Conservation (phyloP, 306 rosid genomes). For the Begonia masoniana region DNA sequence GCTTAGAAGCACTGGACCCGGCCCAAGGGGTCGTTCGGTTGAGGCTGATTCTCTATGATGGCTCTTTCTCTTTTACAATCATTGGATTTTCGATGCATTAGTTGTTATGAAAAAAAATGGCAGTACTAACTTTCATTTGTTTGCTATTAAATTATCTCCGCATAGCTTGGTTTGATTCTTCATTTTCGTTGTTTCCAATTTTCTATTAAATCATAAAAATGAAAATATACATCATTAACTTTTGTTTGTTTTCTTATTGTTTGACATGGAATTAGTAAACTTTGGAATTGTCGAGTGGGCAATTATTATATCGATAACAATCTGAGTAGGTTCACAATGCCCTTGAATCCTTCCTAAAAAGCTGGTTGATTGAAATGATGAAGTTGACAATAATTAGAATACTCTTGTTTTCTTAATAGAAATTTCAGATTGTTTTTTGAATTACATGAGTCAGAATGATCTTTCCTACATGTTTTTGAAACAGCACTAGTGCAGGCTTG, state of each 20-base stretch:
- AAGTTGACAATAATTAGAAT: no score
- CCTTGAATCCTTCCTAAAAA: not conserved
- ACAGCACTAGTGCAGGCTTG: constrained; percentile 86
- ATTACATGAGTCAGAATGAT: no score
- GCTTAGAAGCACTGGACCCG: no score
- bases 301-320: constrained; percentile 25
- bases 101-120: not conserved
- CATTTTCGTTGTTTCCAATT: not conserved
- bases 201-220: no score
- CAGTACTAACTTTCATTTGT: not conserved
- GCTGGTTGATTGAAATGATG: not conserved
- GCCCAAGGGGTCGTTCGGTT: no score
- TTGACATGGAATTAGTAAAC: constrained; percentile 24
- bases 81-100: not conserved
- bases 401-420: no score
- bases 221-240: constrained; percentile 6
- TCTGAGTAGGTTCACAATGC: constrained; percentile 23
- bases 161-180: not conserved
- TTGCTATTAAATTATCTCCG: not conserved
- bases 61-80: not conserved
- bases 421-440: no score
- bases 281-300: constrained; percentile 50
- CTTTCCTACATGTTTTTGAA: no score
- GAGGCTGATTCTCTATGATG: not conserved
- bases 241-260: constrained; percentile 7